These are phyloP conservation scores for Anastatica hierochuntica DNA, from an alignment of 345 rosid genomes.

Conservation along the genomic window DNA sequence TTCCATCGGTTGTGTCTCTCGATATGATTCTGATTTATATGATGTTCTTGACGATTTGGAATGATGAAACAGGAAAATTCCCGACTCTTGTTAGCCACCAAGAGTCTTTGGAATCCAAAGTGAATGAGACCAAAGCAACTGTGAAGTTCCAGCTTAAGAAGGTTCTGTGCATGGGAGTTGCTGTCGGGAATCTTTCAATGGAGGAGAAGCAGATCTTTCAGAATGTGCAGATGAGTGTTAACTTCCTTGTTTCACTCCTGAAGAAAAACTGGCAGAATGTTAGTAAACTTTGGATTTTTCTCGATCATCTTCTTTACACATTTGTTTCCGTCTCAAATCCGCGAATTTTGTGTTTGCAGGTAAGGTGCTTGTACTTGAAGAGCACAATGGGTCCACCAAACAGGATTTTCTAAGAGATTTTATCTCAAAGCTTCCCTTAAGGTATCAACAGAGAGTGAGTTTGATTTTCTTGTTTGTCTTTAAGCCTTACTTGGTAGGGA, in stretches of 20 bases:
- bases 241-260: slow-evolving; percentile 68
- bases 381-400: slow-evolving; percentile 65
- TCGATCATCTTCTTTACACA: too few relatives aligned
- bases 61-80: slow-evolving; percentile 52
- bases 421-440: background rate
- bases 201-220: slow-evolving; percentile 82
- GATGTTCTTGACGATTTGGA: background rate
- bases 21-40: too few relatives aligned
- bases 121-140: slow-evolving; percentile 67
- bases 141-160: slow-evolving; percentile 77
- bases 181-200: slow-evolving; percentile 59
- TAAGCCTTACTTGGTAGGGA: background rate
- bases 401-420: slow-evolving; percentile 38
- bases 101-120: slow-evolving; percentile 63
- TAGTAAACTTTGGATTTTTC: too few relatives aligned
- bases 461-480: too few relatives aligned
- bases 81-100: slow-evolving; percentile 72
- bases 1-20: too few relatives aligned
- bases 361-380: slow-evolving; percentile 70
- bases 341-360: slow-evolving; percentile 35
- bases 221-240: slow-evolving; percentile 71
- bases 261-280: slow-evolving; percentile 85
- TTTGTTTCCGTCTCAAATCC: too few relatives aligned
- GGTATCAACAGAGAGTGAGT: slow-evolving; percentile 6
- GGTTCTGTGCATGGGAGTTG: slow-evolving; percentile 84